Conservation (phyloP, 1,139 yeast genomes). For the Yamadazyma atlantica region DNA sequence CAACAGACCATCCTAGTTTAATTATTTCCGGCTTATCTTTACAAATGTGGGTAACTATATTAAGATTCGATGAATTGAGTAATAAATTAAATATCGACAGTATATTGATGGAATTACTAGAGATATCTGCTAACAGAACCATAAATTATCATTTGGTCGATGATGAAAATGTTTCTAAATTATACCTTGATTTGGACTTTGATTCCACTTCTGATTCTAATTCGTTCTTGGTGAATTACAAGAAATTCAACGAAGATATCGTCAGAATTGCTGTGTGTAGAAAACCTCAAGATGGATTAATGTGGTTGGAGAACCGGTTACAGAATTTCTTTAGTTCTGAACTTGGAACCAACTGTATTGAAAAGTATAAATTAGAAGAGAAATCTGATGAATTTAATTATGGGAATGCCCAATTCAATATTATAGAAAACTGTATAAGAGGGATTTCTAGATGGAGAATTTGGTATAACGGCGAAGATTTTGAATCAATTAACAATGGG, state of each 20-base stretch:
- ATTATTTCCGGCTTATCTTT: slow-evolving; percentile 89
- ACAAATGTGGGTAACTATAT: slow-evolving; percentile 91
- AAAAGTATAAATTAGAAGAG: slow-evolving; percentile 56
- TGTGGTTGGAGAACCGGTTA: slow-evolving; percentile 77
- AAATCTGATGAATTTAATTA: slow-evolving; percentile 68
- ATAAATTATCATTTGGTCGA: slow-evolving; percentile 70
- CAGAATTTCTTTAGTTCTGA: slow-evolving; percentile 72
- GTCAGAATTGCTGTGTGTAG: slow-evolving; percentile 86
- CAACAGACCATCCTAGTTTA: slow-evolving; percentile 81
- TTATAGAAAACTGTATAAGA: slow-evolving; percentile 85
- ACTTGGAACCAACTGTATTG: slow-evolving; percentile 67
- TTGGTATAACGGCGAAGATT: slow-evolving; percentile 76
- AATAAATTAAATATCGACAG: slow-evolving; percentile 48
- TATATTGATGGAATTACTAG: slow-evolving; percentile 66
- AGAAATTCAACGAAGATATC: slow-evolving; percentile 85
- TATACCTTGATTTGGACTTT: slow-evolving; percentile 77
- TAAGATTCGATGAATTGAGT: slow-evolving; percentile 75
- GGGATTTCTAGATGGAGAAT: slow-evolving; percentile 97
- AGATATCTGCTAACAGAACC: slow-evolving; percentile 76
- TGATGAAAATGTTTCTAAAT: slow-evolving; percentile 62
- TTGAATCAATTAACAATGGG: slow-evolving; percentile 53
- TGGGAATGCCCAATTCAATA: slow-evolving; percentile 80
- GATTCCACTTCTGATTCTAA: slow-evolving; percentile 82
- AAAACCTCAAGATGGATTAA: slow-evolving; percentile 75
- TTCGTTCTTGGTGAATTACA: slow-evolving; percentile 75